phyloP scores from a whole-genome alignment of 2,329 filamentous ascomycete genomes.

The Claviceps maximensis region DNA sequence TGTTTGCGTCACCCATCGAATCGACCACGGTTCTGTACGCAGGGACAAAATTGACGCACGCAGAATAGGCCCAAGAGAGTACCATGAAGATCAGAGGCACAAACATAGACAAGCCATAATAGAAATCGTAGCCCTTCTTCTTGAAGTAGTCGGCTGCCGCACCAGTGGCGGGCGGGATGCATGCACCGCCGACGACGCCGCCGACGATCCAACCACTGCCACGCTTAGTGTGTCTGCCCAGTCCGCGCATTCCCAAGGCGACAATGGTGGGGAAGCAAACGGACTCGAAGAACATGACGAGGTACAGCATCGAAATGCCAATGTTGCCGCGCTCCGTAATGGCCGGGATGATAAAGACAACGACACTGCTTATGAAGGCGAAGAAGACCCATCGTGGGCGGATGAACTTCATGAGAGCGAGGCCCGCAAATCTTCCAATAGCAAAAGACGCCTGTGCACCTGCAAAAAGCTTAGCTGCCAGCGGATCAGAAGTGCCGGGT shows the following conservation, averaged over 20 bases:
- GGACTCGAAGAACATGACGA: slow-evolving; percentile 66
- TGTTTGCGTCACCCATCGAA: slow-evolving; percentile 32
- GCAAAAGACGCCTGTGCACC: slow-evolving; percentile 64
- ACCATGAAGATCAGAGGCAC: slow-evolving; percentile 51
- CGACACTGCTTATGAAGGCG: slow-evolving; percentile 47
- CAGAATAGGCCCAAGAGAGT: slow-evolving; percentile 40
- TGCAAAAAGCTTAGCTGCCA: slow-evolving; percentile 55
- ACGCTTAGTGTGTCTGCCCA: slow-evolving; percentile 65
- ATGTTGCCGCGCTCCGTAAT: slow-evolving; percentile 32
- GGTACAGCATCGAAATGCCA: slow-evolving; percentile 48
- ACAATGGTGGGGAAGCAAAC: slow-evolving; percentile 76
- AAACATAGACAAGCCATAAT: slow-evolving; percentile 50
- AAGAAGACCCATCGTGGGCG: slow-evolving; percentile 57
- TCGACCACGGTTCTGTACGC: slow-evolving; percentile 51
- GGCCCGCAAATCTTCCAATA: slow-evolving; percentile 56
- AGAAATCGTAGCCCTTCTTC: slow-evolving; percentile 6
- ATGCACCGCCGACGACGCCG: slow-evolving; percentile 59
- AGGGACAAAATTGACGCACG: slow-evolving; percentile 53
- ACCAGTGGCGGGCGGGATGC: slow-evolving; percentile 59
- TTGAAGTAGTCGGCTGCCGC: slow-evolving; percentile 47
- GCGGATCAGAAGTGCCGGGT: slow-evolving; percentile 31
- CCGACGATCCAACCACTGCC: slow-evolving; percentile 57
- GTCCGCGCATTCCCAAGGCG: slow-evolving; percentile 59
- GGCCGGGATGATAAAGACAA: slow-evolving; percentile 45
- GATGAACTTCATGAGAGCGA: slow-evolving; percentile 51